phyloP scores from a whole-genome alignment of 2,329 filamentous ascomycete species.

The Curvularia eragrostidis region DNA sequence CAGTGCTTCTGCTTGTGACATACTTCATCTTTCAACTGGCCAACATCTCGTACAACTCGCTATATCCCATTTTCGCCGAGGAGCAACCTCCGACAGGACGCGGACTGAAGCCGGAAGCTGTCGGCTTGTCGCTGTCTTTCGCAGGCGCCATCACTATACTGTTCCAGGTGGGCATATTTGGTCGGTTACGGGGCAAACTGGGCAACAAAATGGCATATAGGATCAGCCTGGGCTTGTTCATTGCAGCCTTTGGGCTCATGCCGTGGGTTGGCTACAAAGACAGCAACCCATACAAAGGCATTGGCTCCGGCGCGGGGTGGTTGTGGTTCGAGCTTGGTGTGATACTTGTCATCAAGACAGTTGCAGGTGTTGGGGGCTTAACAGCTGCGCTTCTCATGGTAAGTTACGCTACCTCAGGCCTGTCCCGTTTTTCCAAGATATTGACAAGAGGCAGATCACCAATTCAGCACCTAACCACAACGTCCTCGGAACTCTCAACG shows the following conservation, averaged over 20 bases:
- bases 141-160: constrained; percentile 84
- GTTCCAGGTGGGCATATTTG: constrained; percentile 88
- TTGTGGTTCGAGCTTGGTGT: constrained; percentile 81
- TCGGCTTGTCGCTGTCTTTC: constrained; percentile 84
- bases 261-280: constrained; percentile 85
- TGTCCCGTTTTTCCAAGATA: background rate
- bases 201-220: constrained; percentile 89
- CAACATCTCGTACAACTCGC: constrained; percentile 93
- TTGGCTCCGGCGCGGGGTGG: constrained; percentile 68
- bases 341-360: constrained; percentile 85
- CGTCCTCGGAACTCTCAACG: constrained; percentile 88
- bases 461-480: constrained; percentile 88
- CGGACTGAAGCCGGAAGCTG: constrained; percentile 75
- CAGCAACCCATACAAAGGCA: constrained; percentile 58
- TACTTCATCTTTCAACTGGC: constrained; percentile 93
- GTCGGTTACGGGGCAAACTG: constrained; percentile 75
- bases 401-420: constrained; percentile 47
- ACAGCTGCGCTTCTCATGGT: constrained; percentile 89
- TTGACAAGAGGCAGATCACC: constrained; percentile 69
- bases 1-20: constrained; percentile 78
- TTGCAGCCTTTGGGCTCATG: constrained; percentile 83
- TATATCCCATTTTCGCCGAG: constrained; percentile 92
- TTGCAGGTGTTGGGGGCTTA: constrained; percentile 86
- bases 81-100: constrained; percentile 78
- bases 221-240: constrained; percentile 77